Evolutionary conservation across 306 rosid species (phyloP).

Genomic region (Gastrolobium villosum): DNA sequence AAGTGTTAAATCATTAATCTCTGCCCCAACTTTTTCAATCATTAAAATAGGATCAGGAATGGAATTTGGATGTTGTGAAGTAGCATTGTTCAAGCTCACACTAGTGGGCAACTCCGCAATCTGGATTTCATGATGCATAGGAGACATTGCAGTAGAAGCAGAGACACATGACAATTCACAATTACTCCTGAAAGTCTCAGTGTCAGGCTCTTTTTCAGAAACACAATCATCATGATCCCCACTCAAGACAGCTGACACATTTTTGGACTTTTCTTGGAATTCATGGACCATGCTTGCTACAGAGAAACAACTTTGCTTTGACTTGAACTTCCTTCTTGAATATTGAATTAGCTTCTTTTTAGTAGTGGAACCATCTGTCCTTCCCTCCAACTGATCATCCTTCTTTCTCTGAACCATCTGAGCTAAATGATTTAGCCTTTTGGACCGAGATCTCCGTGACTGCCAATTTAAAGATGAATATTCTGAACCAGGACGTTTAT

Average conservation of each 20-base stretch:
- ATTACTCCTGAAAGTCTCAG: slow-evolving; percentile 54
- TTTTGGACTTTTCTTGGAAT: slow-evolving; percentile 46
- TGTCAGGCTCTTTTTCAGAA: slow-evolving; percentile 44
- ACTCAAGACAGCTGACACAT: slow-evolving; percentile 44
- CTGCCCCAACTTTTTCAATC: slow-evolving; percentile 49
- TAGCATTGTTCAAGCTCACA: slow-evolving; percentile 37
- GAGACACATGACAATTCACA: slow-evolving; percentile 47
- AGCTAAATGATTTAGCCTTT: slow-evolving; percentile 56
- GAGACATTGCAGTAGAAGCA: slow-evolving; percentile 52
- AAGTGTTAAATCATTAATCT: too few species aligned
- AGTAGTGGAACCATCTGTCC: slow-evolving; percentile 39
- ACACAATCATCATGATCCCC: slow-evolving; percentile 50
- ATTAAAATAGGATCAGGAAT: slow-evolving; percentile 29
- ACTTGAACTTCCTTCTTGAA: slow-evolving; percentile 80
- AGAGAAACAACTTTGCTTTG: slow-evolving; percentile 54
- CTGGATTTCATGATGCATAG: slow-evolving; percentile 53
- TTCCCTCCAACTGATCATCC: slow-evolving; percentile 53
- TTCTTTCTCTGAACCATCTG: slow-evolving; percentile 59
- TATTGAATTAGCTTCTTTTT: slow-evolving; percentile 75
- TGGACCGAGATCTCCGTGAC: slow-evolving; percentile 80
- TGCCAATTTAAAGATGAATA: slow-evolving; percentile 68
- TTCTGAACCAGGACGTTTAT: slow-evolving; percentile 54
- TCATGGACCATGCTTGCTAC: slow-evolving; percentile 49
- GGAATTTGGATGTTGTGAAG: slow-evolving; percentile 47
- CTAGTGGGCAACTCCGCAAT: slow-evolving; percentile 50